A percentile compares a stretch with the other conserved stretches of the same genome.
phyloP scores from a whole-genome alignment of 176 grass and related monocot genomes.

The Carex myosuroides region DNA sequence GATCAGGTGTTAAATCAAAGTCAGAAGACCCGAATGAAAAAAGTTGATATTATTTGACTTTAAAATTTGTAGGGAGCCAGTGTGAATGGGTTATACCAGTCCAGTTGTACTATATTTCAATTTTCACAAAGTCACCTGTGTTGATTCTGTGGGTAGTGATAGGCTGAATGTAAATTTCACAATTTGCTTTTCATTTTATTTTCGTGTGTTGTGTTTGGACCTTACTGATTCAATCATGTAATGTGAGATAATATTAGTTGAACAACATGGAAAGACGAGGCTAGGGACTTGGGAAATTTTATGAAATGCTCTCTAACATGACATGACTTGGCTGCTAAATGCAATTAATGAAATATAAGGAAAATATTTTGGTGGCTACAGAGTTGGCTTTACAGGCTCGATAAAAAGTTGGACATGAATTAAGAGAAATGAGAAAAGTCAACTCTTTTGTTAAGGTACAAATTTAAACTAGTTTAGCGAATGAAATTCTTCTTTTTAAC shows the following conservation, averaged over 20 bases:
- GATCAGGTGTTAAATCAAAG: constrained; percentile 61
- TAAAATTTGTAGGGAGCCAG: neutral
- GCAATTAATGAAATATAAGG: too few species aligned
- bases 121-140: neutral
- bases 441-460: too few species aligned
- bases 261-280: neutral
- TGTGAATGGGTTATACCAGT: neutral
- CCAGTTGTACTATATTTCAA: neutral
- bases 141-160: constrained; percentile 8
- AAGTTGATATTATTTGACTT: neutral
- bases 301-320: too few species aligned
- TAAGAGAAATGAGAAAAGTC: too few species aligned
- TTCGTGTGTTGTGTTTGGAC: neutral
- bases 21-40: neutral
- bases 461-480: too few species aligned
- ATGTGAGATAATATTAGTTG: neutral
- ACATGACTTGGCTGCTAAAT: too few species aligned
- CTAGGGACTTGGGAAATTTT: too few species aligned
- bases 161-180: constrained; percentile 7
- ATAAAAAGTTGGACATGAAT: too few species aligned
- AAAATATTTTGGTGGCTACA: too few species aligned
- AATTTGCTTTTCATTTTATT: neutral
- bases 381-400: too few species aligned
- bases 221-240: neutral
- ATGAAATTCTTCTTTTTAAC: too few species aligned